Percentiles rank a stretch among this genome's conserved stretches.
Evolutionary conservation across 1,139 yeast species (phyloP).

Genomic region (Suzukiozyma palmioleophila): DNA sequence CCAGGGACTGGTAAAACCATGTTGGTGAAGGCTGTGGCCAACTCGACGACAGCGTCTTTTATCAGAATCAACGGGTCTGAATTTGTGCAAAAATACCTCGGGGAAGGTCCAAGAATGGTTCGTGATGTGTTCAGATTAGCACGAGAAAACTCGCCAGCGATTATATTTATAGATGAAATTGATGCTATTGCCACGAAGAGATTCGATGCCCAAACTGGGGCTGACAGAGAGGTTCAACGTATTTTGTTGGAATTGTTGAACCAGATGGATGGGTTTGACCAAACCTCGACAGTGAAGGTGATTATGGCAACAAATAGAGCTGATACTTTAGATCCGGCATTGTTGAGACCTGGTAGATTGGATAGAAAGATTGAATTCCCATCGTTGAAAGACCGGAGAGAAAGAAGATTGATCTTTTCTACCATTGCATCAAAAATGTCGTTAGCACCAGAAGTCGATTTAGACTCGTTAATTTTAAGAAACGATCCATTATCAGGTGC

Average conservation of each 20-base stretch:
- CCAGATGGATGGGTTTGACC: conserved; percentile 99
- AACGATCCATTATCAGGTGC: conserved; percentile 98
- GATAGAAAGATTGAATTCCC: conserved; percentile 99
- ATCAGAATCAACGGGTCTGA: conserved; percentile 97
- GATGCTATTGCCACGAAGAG: conserved; percentile 99
- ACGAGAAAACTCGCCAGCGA: conserved; percentile 94
- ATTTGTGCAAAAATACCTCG: conserved; percentile 95
- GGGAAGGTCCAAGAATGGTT: conserved; percentile 99
- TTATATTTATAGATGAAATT: conserved; percentile 95
- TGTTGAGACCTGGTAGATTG: conserved; percentile 95
- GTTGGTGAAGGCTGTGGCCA: conserved; percentile 98
- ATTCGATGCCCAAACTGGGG: conserved; percentile 99
- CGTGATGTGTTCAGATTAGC: conserved; percentile 97
- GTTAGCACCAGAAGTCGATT: conserved; percentile 93
- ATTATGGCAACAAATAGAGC: conserved; percentile 99
- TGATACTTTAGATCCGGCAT: conserved; percentile 94
- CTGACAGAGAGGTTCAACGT: conserved; percentile 99
- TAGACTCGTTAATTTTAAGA: conserved; percentile 90
- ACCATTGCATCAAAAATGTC: conserved; percentile 98
- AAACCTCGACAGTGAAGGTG: conserved; percentile 90
- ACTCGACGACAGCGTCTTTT: conserved; percentile 90
- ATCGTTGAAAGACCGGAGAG: conserved; percentile 91
- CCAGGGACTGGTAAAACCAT: conserved; percentile 99
- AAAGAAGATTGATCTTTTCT: conserved; percentile 91
- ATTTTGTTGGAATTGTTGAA: conserved; percentile 90